phyloP scores from a whole-genome alignment of 1,139 yeast genomes.

The Debaryomyces sp. region DNA sequence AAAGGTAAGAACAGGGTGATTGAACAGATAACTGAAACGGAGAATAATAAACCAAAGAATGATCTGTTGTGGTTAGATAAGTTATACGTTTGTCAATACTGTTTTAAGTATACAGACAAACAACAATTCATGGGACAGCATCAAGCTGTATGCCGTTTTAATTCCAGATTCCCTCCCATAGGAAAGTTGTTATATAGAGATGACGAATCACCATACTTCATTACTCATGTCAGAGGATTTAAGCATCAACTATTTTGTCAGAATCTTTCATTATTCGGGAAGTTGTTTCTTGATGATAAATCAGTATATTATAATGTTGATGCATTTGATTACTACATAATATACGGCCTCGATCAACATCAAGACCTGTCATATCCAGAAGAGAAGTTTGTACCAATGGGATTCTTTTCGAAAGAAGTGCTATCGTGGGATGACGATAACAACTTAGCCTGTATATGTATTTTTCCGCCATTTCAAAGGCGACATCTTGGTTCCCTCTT shows the following conservation, averaged over 20 bases:
- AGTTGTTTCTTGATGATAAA: slow-evolving; percentile 87
- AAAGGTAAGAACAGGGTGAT: slow-evolving; percentile 30
- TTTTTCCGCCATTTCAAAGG: slow-evolving; percentile 91
- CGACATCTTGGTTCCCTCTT: slow-evolving; percentile 74
- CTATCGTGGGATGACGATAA: slow-evolving; percentile 78
- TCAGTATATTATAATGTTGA: slow-evolving; percentile 82
- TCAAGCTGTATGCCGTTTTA: slow-evolving; percentile 42
- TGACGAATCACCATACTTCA: slow-evolving; percentile 45
- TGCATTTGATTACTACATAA: slow-evolving; percentile 75
- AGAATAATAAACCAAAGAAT: slow-evolving; percentile 5
- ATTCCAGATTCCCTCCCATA: slow-evolving; percentile 39
- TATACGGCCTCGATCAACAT: slow-evolving; percentile 50
- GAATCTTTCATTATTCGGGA: slow-evolving; percentile 80
- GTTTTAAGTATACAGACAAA: slow-evolving; percentile 75
- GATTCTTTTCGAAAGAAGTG: slow-evolving; percentile 88
- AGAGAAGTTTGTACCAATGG: slow-evolving; percentile 60
- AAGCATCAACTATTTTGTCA: slow-evolving; percentile 72
- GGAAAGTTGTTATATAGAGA: slow-evolving; percentile 76
- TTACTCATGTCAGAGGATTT: slow-evolving; percentile 68
- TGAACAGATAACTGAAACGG: slow-evolving; percentile 7
- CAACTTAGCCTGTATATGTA: slow-evolving; percentile 86
- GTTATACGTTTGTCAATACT: slow-evolving; percentile 73
- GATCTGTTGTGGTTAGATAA: slow-evolving; percentile 55
- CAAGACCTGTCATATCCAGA: neutral
- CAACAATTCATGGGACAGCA: slow-evolving; percentile 45